phyloP scores from a whole-genome alignment of 2,329 filamentous ascomycete genomes.

The Onygena corvina region DNA sequence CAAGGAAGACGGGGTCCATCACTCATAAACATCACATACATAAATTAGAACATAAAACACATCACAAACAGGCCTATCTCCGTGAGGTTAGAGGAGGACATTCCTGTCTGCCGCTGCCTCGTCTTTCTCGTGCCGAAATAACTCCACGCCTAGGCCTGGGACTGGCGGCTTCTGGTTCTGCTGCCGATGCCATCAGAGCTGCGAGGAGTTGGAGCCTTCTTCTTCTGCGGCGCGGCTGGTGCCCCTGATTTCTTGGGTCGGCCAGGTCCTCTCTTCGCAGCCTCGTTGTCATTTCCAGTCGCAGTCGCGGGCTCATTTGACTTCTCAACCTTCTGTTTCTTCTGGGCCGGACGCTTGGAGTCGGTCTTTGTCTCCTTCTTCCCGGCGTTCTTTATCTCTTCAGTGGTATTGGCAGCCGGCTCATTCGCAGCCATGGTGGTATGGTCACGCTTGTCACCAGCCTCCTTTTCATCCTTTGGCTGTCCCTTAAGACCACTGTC shows the following conservation, averaged over 20 bases:
- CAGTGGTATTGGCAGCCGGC: neutral
- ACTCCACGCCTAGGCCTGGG: slow-evolving; percentile 19
- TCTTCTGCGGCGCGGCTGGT: slow-evolving; percentile 8
- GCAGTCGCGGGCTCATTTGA: slow-evolving; percentile 15
- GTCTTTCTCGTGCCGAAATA: neutral
- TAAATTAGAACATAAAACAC: neutral
- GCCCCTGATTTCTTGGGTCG: slow-evolving; percentile 23
- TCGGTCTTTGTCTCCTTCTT: slow-evolving; percentile 7
- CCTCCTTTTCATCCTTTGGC: slow-evolving; percentile 4
- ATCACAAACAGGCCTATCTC: neutral
- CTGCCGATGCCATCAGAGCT: slow-evolving; percentile 27
- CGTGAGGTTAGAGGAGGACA: neutral
- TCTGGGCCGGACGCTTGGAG: slow-evolving; percentile 20
- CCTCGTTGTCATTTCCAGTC: slow-evolving; percentile 17
- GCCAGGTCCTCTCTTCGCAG: slow-evolving; percentile 22
- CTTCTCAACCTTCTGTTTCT: slow-evolving; percentile 27
- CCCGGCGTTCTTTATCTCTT: neutral
- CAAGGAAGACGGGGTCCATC: neutral
- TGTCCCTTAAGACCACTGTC: neutral
- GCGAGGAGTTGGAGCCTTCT: slow-evolving; percentile 15
- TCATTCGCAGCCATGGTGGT: slow-evolving; percentile 11
- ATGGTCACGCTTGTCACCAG: slow-evolving; percentile 21
- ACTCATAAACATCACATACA: neutral
- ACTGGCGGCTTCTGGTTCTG: slow-evolving; percentile 28
- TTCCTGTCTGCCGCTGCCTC: too few species aligned